Percentiles rank a stretch among this genome's conserved stretches.
Evolutionary conservation across 2,329 filamentous ascomycete species (phyloP).

Genomic region (Harringtonia lauricola): DNA sequence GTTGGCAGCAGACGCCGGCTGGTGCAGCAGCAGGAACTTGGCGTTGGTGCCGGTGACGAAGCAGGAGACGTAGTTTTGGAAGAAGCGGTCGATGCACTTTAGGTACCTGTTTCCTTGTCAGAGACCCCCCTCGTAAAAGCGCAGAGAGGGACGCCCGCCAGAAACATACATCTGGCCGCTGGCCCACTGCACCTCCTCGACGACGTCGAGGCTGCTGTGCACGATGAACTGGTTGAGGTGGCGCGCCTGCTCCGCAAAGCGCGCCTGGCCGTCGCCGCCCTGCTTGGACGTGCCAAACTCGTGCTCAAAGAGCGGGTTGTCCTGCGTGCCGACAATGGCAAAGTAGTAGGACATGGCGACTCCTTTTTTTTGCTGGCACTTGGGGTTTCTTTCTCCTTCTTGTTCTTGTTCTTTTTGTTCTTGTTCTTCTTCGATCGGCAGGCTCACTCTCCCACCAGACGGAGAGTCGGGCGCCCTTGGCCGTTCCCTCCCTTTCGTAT

Average conservation of each 20-base stretch:
- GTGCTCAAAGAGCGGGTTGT: slow-evolving; percentile 93
- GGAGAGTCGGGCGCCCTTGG: too few relatives aligned
- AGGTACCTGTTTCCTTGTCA: slow-evolving; percentile 90
- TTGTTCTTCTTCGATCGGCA: neutral
- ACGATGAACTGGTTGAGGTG: slow-evolving; percentile 98
- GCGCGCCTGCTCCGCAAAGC: slow-evolving; percentile 78
- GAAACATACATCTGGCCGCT: slow-evolving; percentile 67
- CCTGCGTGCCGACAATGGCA: slow-evolving; percentile 86
- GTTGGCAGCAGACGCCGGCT: slow-evolving; percentile 37
- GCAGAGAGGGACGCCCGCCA: too few relatives aligned
- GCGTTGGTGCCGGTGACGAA: slow-evolving; percentile 89
- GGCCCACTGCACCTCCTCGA: slow-evolving; percentile 94
- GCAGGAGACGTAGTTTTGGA: slow-evolving; percentile 88
- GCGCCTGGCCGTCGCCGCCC: slow-evolving; percentile 83
- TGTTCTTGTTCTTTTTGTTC: neutral
- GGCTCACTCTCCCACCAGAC: neutral
- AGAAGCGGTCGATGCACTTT: slow-evolving; percentile 93
- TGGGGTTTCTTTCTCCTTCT: neutral
- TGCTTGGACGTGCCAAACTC: slow-evolving; percentile 96
- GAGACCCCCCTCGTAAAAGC: too few relatives aligned
- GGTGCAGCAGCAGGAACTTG: slow-evolving; percentile 89
- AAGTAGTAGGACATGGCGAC: slow-evolving; percentile 99
- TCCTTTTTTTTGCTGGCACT: too few relatives aligned
- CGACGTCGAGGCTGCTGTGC: slow-evolving; percentile 85
- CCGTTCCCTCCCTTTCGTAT: too few relatives aligned